Evolutionary conservation across 2,329 filamentous ascomycete species (phyloP).

Genomic region (Colletotrichum musicola): DNA sequence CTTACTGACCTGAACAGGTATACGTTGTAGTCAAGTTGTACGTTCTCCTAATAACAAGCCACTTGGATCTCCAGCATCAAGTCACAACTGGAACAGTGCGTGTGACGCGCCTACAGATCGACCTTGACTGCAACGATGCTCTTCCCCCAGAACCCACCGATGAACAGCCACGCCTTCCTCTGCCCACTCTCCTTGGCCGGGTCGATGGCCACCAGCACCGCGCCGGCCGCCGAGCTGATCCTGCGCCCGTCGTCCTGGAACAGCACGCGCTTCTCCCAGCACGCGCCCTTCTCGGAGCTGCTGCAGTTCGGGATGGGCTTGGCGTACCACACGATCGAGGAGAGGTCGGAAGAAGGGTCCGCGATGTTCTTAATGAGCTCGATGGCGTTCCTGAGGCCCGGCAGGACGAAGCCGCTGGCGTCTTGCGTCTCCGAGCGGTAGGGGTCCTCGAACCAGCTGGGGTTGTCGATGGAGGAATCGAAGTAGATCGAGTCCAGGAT

Average conservation of each 20-base stretch:
- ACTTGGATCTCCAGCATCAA: no score
- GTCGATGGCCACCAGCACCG: slow-evolving; percentile 66
- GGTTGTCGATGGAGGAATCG: slow-evolving; percentile 67
- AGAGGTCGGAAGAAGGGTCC: slow-evolving; percentile 54
- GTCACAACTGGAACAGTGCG: slow-evolving; percentile 16
- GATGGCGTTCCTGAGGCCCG: slow-evolving; percentile 58
- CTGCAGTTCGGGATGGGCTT: slow-evolving; percentile 19
- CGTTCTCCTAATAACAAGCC: no score
- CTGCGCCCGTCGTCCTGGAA: slow-evolving; percentile 69
- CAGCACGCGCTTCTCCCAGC: slow-evolving; percentile 61
- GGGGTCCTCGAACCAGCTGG: slow-evolving; percentile 68
- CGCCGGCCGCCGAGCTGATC: slow-evolving; percentile 63
- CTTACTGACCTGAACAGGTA: no score
- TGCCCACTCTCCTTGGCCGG: slow-evolving; percentile 56
- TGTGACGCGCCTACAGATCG: slow-evolving; percentile 50
- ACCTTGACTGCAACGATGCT: slow-evolving; percentile 65
- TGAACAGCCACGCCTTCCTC: slow-evolving; percentile 68
- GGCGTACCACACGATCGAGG: slow-evolving; percentile 60
- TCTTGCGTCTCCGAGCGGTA: slow-evolving; percentile 58
- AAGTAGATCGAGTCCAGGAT: slow-evolving; percentile 58
- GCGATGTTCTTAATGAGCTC: slow-evolving; percentile 50
- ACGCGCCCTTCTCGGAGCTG: slow-evolving; percentile 37
- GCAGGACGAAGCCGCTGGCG: slow-evolving; percentile 65
- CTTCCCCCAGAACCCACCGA: slow-evolving; percentile 66
- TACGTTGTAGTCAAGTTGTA: no score